phyloP scores from a whole-genome alignment of 768 basidiomycete species.

The Tulasnella calospora region DNA sequence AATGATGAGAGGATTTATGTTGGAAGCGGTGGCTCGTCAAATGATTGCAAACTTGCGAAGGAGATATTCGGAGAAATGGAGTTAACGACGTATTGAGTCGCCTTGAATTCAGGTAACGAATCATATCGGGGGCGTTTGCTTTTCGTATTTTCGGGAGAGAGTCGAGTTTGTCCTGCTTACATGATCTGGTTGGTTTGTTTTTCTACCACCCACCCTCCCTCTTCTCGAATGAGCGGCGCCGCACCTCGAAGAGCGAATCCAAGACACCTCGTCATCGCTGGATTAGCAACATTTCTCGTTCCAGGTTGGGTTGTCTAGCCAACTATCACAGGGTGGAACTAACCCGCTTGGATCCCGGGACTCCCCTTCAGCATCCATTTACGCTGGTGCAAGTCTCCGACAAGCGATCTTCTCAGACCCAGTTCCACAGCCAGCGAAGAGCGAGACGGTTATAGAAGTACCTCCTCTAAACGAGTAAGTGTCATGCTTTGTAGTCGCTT shows the following conservation, averaged over 20 bases:
- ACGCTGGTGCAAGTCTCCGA: not conserved
- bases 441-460: not conserved
- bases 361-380: not conserved
- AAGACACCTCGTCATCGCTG: not conserved
- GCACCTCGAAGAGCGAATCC: not conserved
- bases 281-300: not conserved
- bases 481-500: not conserved
- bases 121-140: not conserved
- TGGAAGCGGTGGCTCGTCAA: not conserved
- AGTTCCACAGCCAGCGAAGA: not conserved
- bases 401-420: not conserved
- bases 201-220: not conserved
- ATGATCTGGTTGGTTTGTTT: not conserved
- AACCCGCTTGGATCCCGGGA: no score
- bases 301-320: not conserved
- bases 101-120: not conserved
- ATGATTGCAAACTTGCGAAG: not conserved
- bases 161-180: not conserved
- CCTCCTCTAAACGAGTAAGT: not conserved
- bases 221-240: not conserved
- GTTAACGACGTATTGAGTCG: not conserved
- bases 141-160: not conserved
- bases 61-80: constrained; percentile 4
- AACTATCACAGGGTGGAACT: no score
- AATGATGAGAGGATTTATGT: not conserved